Conservation (phyloP, 805 yeast genomes). For the Candida takata region DNA sequence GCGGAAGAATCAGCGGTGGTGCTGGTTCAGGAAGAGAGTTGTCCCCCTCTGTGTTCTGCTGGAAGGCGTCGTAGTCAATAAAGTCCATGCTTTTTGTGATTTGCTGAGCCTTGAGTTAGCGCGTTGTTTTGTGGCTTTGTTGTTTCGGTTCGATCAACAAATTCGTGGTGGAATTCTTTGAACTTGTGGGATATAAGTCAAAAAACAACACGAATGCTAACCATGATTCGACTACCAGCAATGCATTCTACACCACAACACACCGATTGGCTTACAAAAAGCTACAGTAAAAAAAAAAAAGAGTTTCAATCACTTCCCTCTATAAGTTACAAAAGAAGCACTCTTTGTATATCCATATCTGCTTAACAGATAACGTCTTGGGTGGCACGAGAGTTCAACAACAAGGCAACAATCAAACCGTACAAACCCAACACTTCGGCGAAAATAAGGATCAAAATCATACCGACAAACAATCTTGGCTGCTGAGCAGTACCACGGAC, state of each 20-base stretch:
- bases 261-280: no score
- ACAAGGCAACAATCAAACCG: slow-evolving; percentile 96
- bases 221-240: no score
- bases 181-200: no score
- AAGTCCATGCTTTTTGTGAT: no score
- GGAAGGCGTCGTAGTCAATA: slow-evolving; percentile 22
- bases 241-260: no score
- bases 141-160: no score
- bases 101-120: no score
- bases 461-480: slow-evolving; percentile 97
- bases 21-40: slow-evolving; percentile 29
- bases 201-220: no score
- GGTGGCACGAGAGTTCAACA: slow-evolving; percentile 95
- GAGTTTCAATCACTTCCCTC: no score
- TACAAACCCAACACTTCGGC: slow-evolving; percentile 98
- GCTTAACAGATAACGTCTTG: slow-evolving; percentile 79
- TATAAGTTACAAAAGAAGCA: neutral
- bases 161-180: no score
- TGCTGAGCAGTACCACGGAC: slow-evolving; percentile 98
- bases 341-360: neutral
- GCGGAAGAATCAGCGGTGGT: slow-evolving; percentile 32
- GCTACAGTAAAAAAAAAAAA: no score
- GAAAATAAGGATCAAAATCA: slow-evolving; percentile 96
- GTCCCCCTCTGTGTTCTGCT: neutral
- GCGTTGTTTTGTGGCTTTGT: no score